phyloP scores from a whole-genome alignment of 441 rosid genomes.

The Adansonia grandidieri region DNA sequence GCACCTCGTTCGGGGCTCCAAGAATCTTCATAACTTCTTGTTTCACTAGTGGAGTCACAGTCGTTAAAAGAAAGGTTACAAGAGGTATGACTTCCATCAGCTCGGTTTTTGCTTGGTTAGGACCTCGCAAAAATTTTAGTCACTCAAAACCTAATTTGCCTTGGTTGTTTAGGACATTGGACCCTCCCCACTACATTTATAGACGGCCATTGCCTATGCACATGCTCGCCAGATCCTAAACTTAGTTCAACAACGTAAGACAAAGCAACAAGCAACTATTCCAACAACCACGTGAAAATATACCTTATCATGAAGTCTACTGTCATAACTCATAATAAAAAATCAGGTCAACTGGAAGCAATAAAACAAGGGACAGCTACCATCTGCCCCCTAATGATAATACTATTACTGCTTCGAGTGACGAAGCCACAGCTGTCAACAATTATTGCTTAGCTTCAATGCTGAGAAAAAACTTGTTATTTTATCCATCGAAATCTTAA shows the following conservation, averaged over 20 bases:
- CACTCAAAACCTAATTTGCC: background rate
- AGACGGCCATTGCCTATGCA: background rate
- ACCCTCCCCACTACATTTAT: background rate
- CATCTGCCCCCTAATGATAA: too few species aligned
- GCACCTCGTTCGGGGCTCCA: background rate
- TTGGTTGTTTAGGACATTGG: background rate
- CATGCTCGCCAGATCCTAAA: background rate
- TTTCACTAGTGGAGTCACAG: background rate
- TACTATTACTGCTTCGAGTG: too few species aligned
- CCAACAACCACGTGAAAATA: background rate
- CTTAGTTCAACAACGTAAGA: background rate
- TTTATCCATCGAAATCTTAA: too few species aligned
- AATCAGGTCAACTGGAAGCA: background rate
- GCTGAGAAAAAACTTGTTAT: too few species aligned
- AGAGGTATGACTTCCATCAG: background rate
- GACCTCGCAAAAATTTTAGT: background rate
- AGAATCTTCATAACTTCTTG: background rate
- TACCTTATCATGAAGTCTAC: background rate
- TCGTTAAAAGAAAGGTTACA: background rate
- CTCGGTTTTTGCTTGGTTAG: background rate
- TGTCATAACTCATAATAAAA: background rate
- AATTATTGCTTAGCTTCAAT: too few species aligned
- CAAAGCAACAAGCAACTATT: background rate
- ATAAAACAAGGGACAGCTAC: too few species aligned
- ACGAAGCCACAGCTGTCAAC: too few species aligned